Conservation (phyloP, 1,284 basidiomycete genomes). For the Tilletia indica region DNA sequence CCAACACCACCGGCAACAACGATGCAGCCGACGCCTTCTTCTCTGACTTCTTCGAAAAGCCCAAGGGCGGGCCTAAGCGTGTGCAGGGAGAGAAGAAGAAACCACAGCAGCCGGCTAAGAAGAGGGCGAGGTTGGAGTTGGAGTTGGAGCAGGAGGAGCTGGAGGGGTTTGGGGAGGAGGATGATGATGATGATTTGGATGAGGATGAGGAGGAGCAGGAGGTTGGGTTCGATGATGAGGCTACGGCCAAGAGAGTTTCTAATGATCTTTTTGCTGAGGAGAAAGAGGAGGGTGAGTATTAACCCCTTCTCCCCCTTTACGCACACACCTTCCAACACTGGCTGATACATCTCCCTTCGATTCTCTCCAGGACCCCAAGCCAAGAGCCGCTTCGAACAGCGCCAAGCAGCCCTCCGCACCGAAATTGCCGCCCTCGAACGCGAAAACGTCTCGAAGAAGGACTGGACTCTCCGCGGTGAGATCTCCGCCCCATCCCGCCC, state of each 20-base stretch:
- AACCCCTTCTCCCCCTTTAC: neutral
- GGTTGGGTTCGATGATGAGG: slow-evolving; percentile 42
- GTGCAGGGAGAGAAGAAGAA: no score
- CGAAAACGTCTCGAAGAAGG: slow-evolving; percentile 64
- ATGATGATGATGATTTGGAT: slow-evolving; percentile 40
- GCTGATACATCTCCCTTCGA: slow-evolving; percentile 29
- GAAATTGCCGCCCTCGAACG: slow-evolving; percentile 63
- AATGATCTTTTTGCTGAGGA: slow-evolving; percentile 62
- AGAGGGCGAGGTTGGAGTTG: slow-evolving; percentile 21
- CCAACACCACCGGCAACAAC: slow-evolving; percentile 34
- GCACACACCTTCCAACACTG: neutral
- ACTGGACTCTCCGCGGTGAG: slow-evolving; percentile 94
- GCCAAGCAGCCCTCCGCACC: slow-evolving; percentile 59
- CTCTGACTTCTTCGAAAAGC: slow-evolving; percentile 65
- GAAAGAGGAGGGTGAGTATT: slow-evolving; percentile 32
- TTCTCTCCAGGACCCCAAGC: slow-evolving; percentile 58
- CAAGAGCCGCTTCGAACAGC: slow-evolving; percentile 54
- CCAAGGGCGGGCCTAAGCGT: slow-evolving; percentile 48
- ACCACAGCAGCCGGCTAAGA: no score
- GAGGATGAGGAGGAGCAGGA: slow-evolving; percentile 47
- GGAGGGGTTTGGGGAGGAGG: slow-evolving; percentile 32
- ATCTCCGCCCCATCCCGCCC: slow-evolving; percentile 78
- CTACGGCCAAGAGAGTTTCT: slow-evolving; percentile 60
- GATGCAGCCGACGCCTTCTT: slow-evolving; percentile 52
- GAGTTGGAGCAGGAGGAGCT: slow-evolving; percentile 37